Conservation (phyloP, 495 filamentous ascomycete species). For the Penicillium manginii region DNA sequence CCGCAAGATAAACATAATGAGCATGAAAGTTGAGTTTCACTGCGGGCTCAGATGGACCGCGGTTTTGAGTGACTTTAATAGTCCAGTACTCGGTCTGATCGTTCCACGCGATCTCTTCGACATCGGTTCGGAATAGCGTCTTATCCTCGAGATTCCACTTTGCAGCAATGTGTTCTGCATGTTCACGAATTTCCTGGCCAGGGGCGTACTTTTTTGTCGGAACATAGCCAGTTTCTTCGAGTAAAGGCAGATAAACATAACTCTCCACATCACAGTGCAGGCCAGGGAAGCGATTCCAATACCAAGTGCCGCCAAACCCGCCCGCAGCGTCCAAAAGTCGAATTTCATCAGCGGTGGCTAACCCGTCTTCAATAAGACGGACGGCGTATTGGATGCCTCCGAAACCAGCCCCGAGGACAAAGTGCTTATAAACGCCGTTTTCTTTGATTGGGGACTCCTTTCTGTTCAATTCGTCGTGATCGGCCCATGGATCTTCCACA, state of each 20-base stretch:
- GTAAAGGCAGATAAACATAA: slow-evolving; percentile 48
- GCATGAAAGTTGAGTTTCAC: neutral
- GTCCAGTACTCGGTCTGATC: slow-evolving; percentile 1
- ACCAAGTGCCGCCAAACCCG: slow-evolving; percentile 56
- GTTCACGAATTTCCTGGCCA: slow-evolving; percentile 22
- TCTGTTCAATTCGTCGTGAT: neutral
- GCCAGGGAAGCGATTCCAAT: slow-evolving; percentile 41
- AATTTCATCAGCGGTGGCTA: slow-evolving; percentile 41
- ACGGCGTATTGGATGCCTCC: slow-evolving; percentile 53
- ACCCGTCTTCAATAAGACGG: slow-evolving; percentile 51
- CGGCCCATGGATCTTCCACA: neutral
- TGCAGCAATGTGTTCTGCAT: slow-evolving; percentile 27
- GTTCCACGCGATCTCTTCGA: slow-evolving; percentile 26
- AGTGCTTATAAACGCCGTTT: neutral
- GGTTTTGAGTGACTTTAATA: neutral
- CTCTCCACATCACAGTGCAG: slow-evolving; percentile 32
- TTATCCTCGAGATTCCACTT: slow-evolving; percentile 49
- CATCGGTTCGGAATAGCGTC: slow-evolving; percentile 42
- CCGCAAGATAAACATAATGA: neutral
- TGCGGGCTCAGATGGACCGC: neutral
- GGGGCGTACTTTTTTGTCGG: slow-evolving; percentile 40
- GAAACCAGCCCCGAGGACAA: slow-evolving; percentile 49
- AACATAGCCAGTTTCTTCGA: slow-evolving; percentile 62
- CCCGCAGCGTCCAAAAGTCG: slow-evolving; percentile 50
- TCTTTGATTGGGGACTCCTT: neutral